Percentiles rank a stretch among this genome's conserved stretches.
phyloP scores from a whole-genome alignment of 208 protist genomes.

The Trypanosoma vivax region DNA sequence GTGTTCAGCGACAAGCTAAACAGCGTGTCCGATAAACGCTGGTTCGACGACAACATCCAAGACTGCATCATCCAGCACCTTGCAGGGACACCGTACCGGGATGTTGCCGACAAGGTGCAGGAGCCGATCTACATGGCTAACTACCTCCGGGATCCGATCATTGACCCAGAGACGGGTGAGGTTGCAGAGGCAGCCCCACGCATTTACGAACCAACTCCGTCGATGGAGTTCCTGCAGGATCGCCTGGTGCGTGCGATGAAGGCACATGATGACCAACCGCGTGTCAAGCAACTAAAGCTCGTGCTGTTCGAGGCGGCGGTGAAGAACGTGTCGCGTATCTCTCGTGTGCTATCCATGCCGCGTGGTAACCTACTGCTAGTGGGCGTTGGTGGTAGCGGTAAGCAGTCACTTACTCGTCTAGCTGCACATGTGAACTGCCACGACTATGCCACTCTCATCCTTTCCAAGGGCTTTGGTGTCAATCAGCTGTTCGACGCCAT shows the following conservation, averaged over 20 bases:
- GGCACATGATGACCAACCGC: conserved; percentile 83
- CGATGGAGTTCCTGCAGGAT: conserved; percentile 72
- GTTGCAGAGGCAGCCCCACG: conserved; percentile 84
- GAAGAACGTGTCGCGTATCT: conserved; percentile 93
- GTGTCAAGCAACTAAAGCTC: conserved; percentile 88
- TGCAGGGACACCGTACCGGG: conserved; percentile 66
- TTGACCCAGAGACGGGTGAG: conserved; percentile 89
- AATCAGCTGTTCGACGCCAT: conserved; percentile 93
- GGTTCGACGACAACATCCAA: conserved; percentile 92
- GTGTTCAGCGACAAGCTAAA: conserved; percentile 97
- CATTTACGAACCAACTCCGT: conserved; percentile 92
- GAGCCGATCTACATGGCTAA: conserved; percentile 91
- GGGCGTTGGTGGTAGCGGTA: conserved; percentile 90
- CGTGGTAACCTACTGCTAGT: conserved; percentile 93
- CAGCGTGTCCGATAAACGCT: conserved; percentile 91
- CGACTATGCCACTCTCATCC: conserved; percentile 87
- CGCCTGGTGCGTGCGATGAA: conserved; percentile 76
- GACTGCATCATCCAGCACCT: conserved; percentile 76
- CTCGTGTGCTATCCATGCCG: conserved; percentile 85
- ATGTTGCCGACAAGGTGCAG: conserved; percentile 69
- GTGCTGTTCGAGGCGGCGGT: conserved; percentile 94
- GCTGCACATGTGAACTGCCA: conserved; percentile 82
- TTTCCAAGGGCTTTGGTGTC: conserved; percentile 91
- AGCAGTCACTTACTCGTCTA: conserved; percentile 90
- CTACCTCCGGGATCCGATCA: conserved; percentile 89